Percentiles rank a stretch among this genome's conserved stretches.
Evolutionary conservation across 257 asterid species (phyloP).

Genomic region (Solanum pinnatisectum): DNA sequence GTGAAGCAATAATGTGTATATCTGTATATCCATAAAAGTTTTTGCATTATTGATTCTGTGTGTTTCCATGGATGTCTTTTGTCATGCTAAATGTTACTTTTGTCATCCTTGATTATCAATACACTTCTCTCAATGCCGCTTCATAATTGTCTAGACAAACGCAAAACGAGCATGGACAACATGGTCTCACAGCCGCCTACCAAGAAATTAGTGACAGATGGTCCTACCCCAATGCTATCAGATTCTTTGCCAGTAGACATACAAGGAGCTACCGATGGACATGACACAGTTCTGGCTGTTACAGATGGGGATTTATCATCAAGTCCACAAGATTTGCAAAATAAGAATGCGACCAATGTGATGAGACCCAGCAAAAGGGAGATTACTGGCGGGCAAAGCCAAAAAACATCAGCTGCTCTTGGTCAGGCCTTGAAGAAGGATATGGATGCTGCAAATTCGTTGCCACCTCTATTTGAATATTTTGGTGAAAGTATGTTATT

Average conservation of each 20-base stretch:
- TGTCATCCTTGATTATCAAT: neutral
- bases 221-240: constrained; percentile 20
- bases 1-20: neutral
- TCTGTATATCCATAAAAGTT: neutral
- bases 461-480: constrained; percentile 45
- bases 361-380: constrained; percentile 43
- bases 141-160: constrained; percentile 41
- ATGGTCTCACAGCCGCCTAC: constrained; percentile 63
- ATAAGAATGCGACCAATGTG: constrained; percentile 18
- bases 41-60: neutral
- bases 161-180: constrained; percentile 65
- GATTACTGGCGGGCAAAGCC: constrained; percentile 21
- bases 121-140: neutral
- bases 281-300: constrained; percentile 20
- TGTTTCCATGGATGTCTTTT: neutral
- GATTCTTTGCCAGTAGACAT: constrained; percentile 35
- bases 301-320: constrained; percentile 28
- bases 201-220: constrained; percentile 58
- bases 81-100: neutral
- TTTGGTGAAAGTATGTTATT: constrained; percentile 81
- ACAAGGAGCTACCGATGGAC: constrained; percentile 31
- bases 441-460: constrained; percentile 30
- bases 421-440: constrained; percentile 62
- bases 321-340: constrained; percentile 20
- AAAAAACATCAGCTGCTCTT: constrained; percentile 35